Conservation (phyloP, 1,284 basidiomycete genomes). For the Meira miltonrushii region DNA sequence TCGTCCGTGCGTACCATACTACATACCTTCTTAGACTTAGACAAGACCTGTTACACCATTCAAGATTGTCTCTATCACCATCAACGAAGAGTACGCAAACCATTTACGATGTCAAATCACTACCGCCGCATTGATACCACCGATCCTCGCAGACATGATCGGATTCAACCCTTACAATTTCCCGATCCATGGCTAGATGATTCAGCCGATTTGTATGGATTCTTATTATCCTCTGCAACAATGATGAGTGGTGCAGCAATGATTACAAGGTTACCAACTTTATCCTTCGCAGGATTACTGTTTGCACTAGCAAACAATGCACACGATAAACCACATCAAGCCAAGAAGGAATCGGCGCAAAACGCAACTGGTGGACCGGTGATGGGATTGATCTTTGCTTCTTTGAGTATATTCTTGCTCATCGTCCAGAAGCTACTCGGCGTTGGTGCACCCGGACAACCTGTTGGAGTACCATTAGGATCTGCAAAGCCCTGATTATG, state of each 20-base stretch:
- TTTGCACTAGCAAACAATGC: slow-evolving; percentile 7
- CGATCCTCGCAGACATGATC: slow-evolving; percentile 4
- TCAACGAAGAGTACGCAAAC: background rate
- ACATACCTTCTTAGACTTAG: too few species aligned
- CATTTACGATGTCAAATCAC: background rate
- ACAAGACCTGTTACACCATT: too few species aligned
- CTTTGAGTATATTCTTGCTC: too few species aligned
- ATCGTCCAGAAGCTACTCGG: too few species aligned
- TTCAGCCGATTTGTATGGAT: slow-evolving; percentile 4
- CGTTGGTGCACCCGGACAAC: too few species aligned
- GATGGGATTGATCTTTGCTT: background rate
- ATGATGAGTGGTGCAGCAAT: slow-evolving; percentile 10
- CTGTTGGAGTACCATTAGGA: too few species aligned
- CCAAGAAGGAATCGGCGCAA: slow-evolving; percentile 2
- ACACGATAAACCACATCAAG: slow-evolving; percentile 6
- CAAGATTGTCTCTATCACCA: background rate
- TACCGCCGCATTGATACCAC: slow-evolving; percentile 6
- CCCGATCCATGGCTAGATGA: slow-evolving; percentile 8
- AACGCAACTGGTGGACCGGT: background rate
- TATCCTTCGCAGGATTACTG: background rate
- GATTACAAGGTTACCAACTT: slow-evolving; percentile 4
- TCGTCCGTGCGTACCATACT: too few species aligned
- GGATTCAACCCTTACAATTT: background rate
- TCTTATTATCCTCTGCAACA: slow-evolving; percentile 6
- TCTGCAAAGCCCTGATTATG: too few species aligned